A percentile compares a stretch with the other conserved stretches of the same genome.
Evolutionary conservation across 23 red algal genomes (phyloP).

Genomic region (Gracilaria domingensis): DNA sequence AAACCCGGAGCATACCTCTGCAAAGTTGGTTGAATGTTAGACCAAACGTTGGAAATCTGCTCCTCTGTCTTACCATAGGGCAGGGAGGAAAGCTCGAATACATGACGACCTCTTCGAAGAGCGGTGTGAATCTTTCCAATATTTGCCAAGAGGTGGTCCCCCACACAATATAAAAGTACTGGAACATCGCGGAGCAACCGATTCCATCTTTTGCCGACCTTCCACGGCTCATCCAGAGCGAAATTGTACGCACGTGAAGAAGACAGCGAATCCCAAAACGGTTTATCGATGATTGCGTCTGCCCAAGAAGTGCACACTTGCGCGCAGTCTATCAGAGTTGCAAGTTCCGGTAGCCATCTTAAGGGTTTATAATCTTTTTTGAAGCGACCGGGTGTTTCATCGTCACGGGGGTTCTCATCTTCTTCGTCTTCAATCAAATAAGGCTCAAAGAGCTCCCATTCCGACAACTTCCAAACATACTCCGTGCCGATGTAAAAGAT

Average conservation of each 20-base stretch:
- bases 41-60: background rate
- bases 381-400: background rate
- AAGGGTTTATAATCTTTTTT: background rate
- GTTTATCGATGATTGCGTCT: background rate
- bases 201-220: background rate
- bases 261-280: background rate
- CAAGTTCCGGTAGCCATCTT: background rate
- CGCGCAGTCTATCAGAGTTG: background rate
- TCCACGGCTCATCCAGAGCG: background rate
- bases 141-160: background rate
- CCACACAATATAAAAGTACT: background rate
- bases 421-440: background rate
- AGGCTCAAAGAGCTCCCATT: background rate
- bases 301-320: background rate
- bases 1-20: background rate
- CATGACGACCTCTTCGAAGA: background rate
- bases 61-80: background rate
- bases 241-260: background rate
- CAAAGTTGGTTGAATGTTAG: background rate
- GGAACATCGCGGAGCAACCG: background rate
- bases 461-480: background rate
- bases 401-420: background rate
- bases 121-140: background rate
- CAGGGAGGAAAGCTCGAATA: background rate
- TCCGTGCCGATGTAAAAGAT: background rate